phyloP scores from a whole-genome alignment of 1,284 basidiomycete species.

The Marasmius tenuissimus region DNA sequence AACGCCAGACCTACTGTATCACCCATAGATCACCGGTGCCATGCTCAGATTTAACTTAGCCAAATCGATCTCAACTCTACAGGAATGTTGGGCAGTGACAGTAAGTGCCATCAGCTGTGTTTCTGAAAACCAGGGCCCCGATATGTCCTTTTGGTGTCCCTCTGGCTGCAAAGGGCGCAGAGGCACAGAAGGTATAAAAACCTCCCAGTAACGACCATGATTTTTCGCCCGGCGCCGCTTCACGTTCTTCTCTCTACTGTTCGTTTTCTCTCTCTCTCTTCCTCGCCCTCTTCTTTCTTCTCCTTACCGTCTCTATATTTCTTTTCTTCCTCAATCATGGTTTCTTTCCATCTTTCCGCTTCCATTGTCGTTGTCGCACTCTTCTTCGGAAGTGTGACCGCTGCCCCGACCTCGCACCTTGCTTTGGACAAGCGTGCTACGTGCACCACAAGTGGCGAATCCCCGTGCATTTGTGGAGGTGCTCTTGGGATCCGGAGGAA shows the following conservation, averaged over 20 bases:
- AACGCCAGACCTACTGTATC: too few relatives aligned
- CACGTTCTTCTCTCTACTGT: neutral
- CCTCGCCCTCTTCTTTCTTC: neutral
- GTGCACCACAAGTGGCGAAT: neutral
- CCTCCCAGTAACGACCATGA: neutral
- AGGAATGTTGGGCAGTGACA: too few relatives aligned
- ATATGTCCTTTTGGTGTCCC: too few relatives aligned
- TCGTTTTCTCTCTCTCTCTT: neutral
- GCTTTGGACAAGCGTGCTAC: neutral
- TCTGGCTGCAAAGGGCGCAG: too few relatives aligned
- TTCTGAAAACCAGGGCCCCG: too few relatives aligned
- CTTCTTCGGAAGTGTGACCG: neutral
- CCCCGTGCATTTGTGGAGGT: neutral
- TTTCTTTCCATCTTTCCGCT: neutral
- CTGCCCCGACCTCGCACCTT: neutral
- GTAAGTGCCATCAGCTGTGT: too few relatives aligned
- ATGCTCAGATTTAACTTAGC: too few relatives aligned
- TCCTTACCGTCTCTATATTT: neutral
- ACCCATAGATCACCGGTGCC: too few relatives aligned
- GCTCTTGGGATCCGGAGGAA: neutral
- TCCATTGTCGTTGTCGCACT: neutral
- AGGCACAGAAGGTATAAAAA: neutral
- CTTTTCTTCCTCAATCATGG: neutral
- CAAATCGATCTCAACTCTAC: too few relatives aligned
- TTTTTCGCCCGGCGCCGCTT: neutral